These are phyloP conservation scores for Boletus coccyginus DNA, from an alignment of 768 basidiomycete species.

Conservation along the genomic window DNA sequence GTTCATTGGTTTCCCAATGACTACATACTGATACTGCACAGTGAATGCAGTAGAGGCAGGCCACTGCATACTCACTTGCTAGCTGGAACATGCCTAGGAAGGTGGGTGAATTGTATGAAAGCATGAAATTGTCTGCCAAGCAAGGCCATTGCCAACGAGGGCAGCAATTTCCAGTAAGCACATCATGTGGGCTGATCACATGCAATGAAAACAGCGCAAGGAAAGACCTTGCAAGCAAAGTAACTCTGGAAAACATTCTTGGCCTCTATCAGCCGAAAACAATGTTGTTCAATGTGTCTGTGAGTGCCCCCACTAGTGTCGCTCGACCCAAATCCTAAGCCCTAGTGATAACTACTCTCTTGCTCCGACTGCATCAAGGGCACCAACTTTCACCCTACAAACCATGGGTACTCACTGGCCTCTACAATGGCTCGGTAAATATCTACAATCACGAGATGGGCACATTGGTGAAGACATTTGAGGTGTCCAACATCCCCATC, in stretches of 20 bases:
- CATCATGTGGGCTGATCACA: no score
- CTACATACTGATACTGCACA: no score
- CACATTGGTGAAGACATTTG: slow-evolving; percentile 91
- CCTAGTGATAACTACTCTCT: slow-evolving; percentile 84
- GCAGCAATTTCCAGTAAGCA: no score
- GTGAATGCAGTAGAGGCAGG: no score
- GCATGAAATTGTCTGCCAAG: no score
- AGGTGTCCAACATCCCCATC: slow-evolving; percentile 95
- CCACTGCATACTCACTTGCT: no score
- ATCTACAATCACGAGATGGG: slow-evolving; percentile 97
- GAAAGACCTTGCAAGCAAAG: no score
- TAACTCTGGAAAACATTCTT: neutral
- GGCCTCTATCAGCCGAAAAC: slow-evolving; percentile 10
- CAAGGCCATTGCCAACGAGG: no score
- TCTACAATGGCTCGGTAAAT: slow-evolving; percentile 97
- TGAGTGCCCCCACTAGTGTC: slow-evolving; percentile 28
- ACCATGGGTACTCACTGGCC: slow-evolving; percentile 87
- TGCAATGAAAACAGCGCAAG: no score
- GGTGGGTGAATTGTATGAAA: no score
- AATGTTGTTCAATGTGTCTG: slow-evolving; percentile 55
- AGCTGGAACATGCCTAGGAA: no score
- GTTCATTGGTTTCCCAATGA: no score
- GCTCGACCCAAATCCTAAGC: neutral
- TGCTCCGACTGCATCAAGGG: slow-evolving; percentile 97
- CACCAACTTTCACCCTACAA: slow-evolving; percentile 96